phyloP scores from a whole-genome alignment of 257 asterid species.

The Fraxinus quadrangulata region DNA sequence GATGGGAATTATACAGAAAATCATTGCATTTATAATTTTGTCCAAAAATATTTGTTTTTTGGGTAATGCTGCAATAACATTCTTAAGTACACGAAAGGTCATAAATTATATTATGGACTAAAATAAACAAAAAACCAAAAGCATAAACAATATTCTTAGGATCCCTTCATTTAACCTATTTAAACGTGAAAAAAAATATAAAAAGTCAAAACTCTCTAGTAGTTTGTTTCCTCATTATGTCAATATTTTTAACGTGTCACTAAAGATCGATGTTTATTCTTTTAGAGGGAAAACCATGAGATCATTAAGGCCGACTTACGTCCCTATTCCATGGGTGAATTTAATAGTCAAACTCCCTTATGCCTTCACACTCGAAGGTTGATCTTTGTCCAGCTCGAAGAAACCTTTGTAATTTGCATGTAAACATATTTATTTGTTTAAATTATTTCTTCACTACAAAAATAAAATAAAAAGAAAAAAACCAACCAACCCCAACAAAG shows the following conservation, averaged over 20 bases:
- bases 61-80: background rate
- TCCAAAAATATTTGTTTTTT: background rate
- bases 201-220: background rate
- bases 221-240: background rate
- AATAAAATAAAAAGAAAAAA: background rate
- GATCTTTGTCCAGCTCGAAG: too few relatives aligned
- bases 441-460: background rate
- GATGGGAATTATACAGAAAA: slow-evolving; percentile 6
- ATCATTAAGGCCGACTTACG: too few relatives aligned
- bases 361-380: too few relatives aligned
- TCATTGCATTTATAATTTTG: slow-evolving; percentile 24
- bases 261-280: background rate
- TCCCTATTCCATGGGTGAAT: too few relatives aligned
- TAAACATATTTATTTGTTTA: background rate
- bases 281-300: too few relatives aligned
- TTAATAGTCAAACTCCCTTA: too few relatives aligned
- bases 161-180: slow-evolving; percentile 19
- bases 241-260: background rate
- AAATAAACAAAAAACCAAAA: slow-evolving; percentile 33
- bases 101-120: background rate
- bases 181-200: slow-evolving; percentile 18
- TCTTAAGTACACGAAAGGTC: slow-evolving; percentile 11
- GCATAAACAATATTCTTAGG: slow-evolving; percentile 3
- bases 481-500: slow-evolving; percentile 36
- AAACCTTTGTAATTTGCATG: too few relatives aligned